phyloP scores from a whole-genome alignment of 176 grass and related monocot genomes.

The Secale cereale region DNA sequence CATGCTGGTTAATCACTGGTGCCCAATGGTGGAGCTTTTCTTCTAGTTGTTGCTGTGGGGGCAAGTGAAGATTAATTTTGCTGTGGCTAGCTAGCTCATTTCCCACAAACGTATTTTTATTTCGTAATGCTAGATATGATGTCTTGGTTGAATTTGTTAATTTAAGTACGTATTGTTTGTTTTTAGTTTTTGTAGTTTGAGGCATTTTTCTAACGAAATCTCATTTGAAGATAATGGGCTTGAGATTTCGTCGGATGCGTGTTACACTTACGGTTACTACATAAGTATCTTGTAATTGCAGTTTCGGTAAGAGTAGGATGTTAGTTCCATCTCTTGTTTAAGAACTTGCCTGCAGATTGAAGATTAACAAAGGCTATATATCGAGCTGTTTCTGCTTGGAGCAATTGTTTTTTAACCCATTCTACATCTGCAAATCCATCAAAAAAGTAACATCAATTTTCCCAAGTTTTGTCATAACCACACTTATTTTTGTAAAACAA shows the following conservation, averaged over 20 bases:
- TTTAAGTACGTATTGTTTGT: not conserved
- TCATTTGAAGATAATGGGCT: too few relatives aligned
- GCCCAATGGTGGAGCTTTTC: constrained; percentile 15
- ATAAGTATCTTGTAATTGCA: not conserved
- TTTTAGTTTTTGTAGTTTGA: not conserved
- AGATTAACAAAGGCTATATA: not conserved
- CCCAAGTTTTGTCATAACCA: not conserved
- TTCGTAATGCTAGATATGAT: not conserved
- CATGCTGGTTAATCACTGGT: constrained; percentile 20
- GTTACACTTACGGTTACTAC: too few relatives aligned
- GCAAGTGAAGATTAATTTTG: not conserved
- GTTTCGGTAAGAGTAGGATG: not conserved
- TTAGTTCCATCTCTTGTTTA: not conserved
- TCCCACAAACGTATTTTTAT: not conserved
- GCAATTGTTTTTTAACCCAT: constrained; percentile 1
- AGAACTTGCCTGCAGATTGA: not conserved
- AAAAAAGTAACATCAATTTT: not conserved
- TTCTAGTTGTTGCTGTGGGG: constrained; percentile 3
- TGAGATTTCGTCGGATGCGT: too few relatives aligned
- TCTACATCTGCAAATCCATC: not conserved
- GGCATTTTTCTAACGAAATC: too few relatives aligned
- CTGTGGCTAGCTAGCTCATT: constrained; percentile 3
- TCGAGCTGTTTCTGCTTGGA: not conserved
- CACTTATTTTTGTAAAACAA: not conserved
- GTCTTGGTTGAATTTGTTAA: not conserved